Evolutionary conservation across 768 basidiomycete species (phyloP).

Genomic region (Cystofilobasidium ferigula): DNA sequence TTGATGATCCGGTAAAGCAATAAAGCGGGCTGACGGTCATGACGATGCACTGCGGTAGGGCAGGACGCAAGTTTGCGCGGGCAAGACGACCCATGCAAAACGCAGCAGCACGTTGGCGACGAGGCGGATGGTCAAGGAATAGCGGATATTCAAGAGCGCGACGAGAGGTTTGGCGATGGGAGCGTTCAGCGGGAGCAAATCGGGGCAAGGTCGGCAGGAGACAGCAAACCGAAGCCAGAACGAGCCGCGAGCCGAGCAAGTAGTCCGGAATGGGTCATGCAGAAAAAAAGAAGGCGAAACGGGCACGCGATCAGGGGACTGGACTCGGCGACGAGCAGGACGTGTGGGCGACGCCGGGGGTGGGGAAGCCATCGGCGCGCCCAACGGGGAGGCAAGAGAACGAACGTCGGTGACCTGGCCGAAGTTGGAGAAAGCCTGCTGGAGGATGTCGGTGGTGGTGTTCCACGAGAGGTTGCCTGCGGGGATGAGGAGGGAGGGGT

Average conservation of each 20-base stretch:
- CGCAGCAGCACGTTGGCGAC: background rate
- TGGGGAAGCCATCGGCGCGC: background rate
- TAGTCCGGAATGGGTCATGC: too few species aligned
- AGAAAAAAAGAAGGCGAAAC: background rate
- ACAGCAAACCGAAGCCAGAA: background rate
- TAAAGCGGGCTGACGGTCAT: background rate
- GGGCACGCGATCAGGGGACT: background rate
- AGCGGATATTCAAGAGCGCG: too few species aligned
- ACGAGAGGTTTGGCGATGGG: background rate
- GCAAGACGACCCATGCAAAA: background rate
- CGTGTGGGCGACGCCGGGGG: background rate
- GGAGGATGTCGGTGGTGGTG: slow-evolving; percentile 8
- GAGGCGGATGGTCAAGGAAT: background rate
- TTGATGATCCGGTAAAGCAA: background rate
- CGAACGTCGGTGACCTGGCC: slow-evolving; percentile 8
- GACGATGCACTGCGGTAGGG: slow-evolving; percentile 2
- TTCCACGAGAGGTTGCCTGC: slow-evolving; percentile 5
- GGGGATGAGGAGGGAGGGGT: background rate
- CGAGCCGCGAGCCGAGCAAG: background rate
- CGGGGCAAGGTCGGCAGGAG: background rate
- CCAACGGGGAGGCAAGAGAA: background rate
- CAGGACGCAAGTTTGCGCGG: background rate
- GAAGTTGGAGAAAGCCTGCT: slow-evolving; percentile 9
- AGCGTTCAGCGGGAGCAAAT: background rate
- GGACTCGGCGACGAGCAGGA: background rate